A percentile compares a stretch with the other conserved stretches of the same genome.
phyloP scores from a whole-genome alignment of 192 early-diverging fungal species.

The Rhizoclosmatium globosum region DNA sequence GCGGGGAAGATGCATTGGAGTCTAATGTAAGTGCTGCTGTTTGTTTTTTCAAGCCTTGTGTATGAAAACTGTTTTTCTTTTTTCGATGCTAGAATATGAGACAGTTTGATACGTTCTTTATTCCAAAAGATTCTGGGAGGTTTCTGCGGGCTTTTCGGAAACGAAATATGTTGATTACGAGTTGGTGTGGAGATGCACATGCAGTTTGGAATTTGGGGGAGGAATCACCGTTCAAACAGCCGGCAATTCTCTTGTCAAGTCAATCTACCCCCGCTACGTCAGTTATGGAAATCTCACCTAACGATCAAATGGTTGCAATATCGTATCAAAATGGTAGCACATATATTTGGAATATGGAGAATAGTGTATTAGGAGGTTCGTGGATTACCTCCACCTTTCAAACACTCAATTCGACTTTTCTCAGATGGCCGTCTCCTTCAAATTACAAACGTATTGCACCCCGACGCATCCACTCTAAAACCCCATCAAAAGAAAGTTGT shows the following conservation, averaged over 20 bases:
- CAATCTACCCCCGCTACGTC: not conserved
- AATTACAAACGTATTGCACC: not conserved
- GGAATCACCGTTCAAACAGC: slow-evolving; percentile 8
- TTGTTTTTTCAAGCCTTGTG: not conserved
- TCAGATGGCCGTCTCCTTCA: not conserved
- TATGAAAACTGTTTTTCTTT: not conserved
- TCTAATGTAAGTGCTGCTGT: not conserved
- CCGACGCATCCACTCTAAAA: not conserved
- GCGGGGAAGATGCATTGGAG: not conserved
- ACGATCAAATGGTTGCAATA: slow-evolving; percentile 30
- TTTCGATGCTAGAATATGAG: slow-evolving; percentile 5
- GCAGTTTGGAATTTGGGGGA: slow-evolving; percentile 21
- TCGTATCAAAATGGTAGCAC: slow-evolving; percentile 25
- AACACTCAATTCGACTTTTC: not conserved
- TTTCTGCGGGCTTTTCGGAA: slow-evolving; percentile 12
- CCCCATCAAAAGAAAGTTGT: not conserved
- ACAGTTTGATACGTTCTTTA: not conserved
- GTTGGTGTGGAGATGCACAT: slow-evolving; percentile 12
- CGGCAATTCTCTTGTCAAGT: not conserved
- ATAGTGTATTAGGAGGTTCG: not conserved
- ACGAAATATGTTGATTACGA: slow-evolving; percentile 16
- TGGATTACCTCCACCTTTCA: not conserved
- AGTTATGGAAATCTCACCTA: slow-evolving; percentile 15
- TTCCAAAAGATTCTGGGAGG: slow-evolving; percentile 15
- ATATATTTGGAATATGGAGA: slow-evolving; percentile 25